Conservation (phyloP, 352 stramenopile species). For the Plasmopara muralis region DNA sequence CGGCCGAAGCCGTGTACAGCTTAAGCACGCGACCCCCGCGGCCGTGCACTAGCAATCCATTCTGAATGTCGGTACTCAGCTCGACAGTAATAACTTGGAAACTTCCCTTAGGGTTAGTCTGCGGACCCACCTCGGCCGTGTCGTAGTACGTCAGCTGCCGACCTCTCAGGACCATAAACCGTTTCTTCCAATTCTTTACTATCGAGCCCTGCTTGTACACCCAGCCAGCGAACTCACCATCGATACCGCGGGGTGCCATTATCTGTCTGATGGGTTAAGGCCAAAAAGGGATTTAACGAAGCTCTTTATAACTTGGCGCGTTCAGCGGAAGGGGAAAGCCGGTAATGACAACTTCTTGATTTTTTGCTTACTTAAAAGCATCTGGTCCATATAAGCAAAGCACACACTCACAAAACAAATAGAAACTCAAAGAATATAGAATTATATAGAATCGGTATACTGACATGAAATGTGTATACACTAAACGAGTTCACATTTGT, state of each 20-base stretch:
- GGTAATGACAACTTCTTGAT: no score
- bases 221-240: constrained; percentile 65
- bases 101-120: constrained; percentile 45
- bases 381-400: no score
- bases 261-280: no score
- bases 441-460: no score
- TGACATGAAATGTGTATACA: no score
- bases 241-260: constrained; percentile 33
- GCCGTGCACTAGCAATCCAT: constrained; percentile 74
- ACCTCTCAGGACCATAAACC: constrained; percentile 76
- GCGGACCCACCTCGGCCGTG: constrained; percentile 36
- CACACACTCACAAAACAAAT: no score
- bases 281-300: no score
- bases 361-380: no score
- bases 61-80: constrained; percentile 74
- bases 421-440: no score
- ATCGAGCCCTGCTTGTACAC: constrained; percentile 81
- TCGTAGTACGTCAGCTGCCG: constrained; percentile 83
- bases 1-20: constrained; percentile 74
- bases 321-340: no score
- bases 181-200: constrained; percentile 82
- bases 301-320: no score
- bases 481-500: no score
- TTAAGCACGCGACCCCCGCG: constrained; percentile 77
- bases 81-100: constrained; percentile 85